phyloP scores from a whole-genome alignment of 1,139 yeast genomes.

The Geotrichum restrictum region DNA sequence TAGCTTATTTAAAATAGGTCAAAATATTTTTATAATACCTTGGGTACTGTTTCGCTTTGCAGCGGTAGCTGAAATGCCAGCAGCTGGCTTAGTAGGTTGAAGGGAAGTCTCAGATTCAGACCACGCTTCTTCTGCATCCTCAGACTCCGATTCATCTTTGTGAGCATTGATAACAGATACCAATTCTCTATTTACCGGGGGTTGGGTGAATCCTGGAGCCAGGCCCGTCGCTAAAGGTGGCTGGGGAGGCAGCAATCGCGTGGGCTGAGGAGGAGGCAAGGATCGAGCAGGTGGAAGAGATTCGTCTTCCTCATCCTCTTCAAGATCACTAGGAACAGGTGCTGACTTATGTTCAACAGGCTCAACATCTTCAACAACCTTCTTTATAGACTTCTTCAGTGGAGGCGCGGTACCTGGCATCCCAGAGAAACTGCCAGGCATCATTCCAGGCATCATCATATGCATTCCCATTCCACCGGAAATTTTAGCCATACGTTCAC shows the following conservation, averaged over 20 bases:
- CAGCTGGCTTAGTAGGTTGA: neutral
- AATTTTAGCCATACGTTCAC: slow-evolving; percentile 92
- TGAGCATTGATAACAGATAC: slow-evolving; percentile 13
- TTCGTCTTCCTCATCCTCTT: slow-evolving; percentile 11
- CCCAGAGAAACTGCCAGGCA: slow-evolving; percentile 33
- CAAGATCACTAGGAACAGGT: slow-evolving; percentile 34
- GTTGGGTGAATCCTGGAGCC: slow-evolving; percentile 18
- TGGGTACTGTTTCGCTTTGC: no score
- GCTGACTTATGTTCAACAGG: slow-evolving; percentile 23
- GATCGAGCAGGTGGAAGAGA: slow-evolving; percentile 10
- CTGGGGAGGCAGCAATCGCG: slow-evolving; percentile 19
- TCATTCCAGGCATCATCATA: slow-evolving; percentile 41
- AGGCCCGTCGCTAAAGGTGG: slow-evolving; percentile 16
- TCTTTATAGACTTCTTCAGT: slow-evolving; percentile 26
- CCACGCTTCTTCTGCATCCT: slow-evolving; percentile 11
- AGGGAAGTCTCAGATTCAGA: neutral
- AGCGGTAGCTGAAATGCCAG: neutral
- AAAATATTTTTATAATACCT: neutral
- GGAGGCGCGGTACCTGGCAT: slow-evolving; percentile 21
- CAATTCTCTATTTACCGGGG: slow-evolving; percentile 11
- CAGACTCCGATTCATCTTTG: slow-evolving; percentile 11
- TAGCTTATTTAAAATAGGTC: no score
- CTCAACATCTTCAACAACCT: slow-evolving; percentile 30
- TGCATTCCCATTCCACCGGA: slow-evolving; percentile 87
- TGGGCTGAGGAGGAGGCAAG: slow-evolving; percentile 9